Evolutionary conservation across 1,284 basidiomycete genomes (phyloP).

Genomic region (Boletellus deceptivus): DNA sequence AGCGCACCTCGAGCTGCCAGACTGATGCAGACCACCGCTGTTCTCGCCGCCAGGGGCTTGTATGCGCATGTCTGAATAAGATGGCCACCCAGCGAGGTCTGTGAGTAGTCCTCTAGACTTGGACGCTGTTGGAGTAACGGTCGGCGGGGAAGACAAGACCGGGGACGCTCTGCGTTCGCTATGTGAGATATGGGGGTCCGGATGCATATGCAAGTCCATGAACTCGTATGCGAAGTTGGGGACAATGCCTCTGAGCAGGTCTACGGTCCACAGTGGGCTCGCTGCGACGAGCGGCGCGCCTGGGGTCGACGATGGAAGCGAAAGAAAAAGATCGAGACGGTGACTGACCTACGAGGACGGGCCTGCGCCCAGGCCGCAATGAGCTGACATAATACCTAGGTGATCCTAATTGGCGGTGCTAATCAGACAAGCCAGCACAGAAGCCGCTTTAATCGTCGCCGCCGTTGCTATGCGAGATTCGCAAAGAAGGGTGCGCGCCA

Average conservation of each 20-base stretch:
- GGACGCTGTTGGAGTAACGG: slow-evolving; percentile 13
- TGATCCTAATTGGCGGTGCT: too few relatives aligned
- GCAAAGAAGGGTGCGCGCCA: slow-evolving; percentile 39
- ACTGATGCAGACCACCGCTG: slow-evolving; percentile 3
- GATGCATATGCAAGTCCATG: slow-evolving; percentile 9
- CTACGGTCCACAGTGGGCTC: neutral
- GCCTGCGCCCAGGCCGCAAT: slow-evolving; percentile 14
- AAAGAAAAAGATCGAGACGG: slow-evolving; percentile 8
- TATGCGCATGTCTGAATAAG: slow-evolving; percentile 13
- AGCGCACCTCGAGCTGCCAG: slow-evolving; percentile 17
- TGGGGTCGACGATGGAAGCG: slow-evolving; percentile 1
- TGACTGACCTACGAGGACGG: slow-evolving; percentile 9
- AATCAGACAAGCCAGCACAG: too few relatives aligned
- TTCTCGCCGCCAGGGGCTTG: slow-evolving; percentile 18
- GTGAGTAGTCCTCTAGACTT: slow-evolving; percentile 10
- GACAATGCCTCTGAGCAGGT: neutral
- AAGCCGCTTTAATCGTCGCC: too few relatives aligned
- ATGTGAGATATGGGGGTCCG: slow-evolving; percentile 6
- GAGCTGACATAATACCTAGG: slow-evolving; percentile 23
- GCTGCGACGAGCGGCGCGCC: neutral
- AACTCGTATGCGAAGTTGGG: neutral
- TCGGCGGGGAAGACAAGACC: slow-evolving; percentile 6
- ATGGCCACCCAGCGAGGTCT: slow-evolving; percentile 18
- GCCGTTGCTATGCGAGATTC: slow-evolving; percentile 13
- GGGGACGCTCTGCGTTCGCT: slow-evolving; percentile 1